Percentiles rank a stretch among this genome's conserved stretches.
These are phyloP conservation scores for Coprinellus micaceus DNA, from an alignment of 768 basidiomycete species.

Conservation along the genomic window DNA sequence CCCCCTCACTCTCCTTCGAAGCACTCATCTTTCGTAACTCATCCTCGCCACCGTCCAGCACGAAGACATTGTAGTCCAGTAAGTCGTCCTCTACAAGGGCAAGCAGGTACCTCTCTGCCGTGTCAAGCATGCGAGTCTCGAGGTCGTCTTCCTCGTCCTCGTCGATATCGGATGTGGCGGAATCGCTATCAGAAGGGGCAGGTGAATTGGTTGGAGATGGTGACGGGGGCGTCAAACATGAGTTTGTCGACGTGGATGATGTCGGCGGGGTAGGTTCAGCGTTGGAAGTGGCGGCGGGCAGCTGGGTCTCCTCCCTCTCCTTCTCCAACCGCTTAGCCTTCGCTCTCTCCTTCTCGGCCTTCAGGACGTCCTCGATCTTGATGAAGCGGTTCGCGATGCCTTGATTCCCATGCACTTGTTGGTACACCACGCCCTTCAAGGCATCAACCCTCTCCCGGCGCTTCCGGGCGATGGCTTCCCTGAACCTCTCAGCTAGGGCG, in stretches of 20 bases:
- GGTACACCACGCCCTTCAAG: slow-evolving; percentile 13
- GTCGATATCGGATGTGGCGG: slow-evolving; percentile 7
- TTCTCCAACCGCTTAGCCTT: neutral
- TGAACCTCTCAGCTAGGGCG: slow-evolving; percentile 62
- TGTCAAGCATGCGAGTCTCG: slow-evolving; percentile 8
- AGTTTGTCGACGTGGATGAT: neutral
- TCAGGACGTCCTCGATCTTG: slow-evolving; percentile 8
- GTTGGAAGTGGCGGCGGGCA: neutral
- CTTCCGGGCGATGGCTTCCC: slow-evolving; percentile 58
- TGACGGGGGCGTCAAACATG: neutral
- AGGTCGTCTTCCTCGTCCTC: slow-evolving; percentile 15
- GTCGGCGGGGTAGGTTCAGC: neutral
- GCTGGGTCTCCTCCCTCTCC: neutral
- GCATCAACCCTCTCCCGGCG: slow-evolving; percentile 42
- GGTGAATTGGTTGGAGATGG: neutral
- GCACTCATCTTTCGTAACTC: slow-evolving; percentile 32
- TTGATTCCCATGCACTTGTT: slow-evolving; percentile 1
- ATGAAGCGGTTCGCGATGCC: neutral
- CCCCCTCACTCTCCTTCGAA: slow-evolving; percentile 9
- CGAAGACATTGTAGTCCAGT: slow-evolving; percentile 69
- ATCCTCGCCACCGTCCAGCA: slow-evolving; percentile 56
- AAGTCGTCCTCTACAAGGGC: slow-evolving; percentile 23
- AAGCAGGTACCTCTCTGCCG: slow-evolving; percentile 7
- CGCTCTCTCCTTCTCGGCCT: neutral
- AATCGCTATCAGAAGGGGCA: neutral